Percentiles rank a stretch among this genome's conserved stretches.
Conservation (phyloP, 805 yeast genomes). For the Pachysolen tannophilus region DNA sequence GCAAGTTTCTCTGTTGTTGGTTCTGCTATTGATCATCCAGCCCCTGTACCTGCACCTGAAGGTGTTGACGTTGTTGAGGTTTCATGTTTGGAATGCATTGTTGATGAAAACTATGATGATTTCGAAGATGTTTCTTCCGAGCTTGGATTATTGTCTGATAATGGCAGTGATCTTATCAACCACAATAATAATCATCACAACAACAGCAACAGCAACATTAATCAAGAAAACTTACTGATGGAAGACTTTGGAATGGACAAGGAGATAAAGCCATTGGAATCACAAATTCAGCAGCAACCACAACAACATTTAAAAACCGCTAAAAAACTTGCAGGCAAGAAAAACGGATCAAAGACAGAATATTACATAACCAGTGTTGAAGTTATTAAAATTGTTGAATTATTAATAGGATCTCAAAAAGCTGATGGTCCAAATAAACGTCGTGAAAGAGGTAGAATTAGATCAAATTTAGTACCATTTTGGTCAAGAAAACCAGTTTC, state of each 20-base stretch:
- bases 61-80: conserved; percentile 50
- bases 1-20: conserved; percentile 47
- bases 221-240: too few species aligned
- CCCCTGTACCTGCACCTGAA: conserved; percentile 26
- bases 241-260: too few species aligned
- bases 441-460: conserved; percentile 56
- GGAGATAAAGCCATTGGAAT: conserved; percentile 14
- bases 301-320: not conserved
- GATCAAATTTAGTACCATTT: conserved; percentile 59
- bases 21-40: conserved; percentile 39
- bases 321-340: not conserved
- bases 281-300: not conserved
- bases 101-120: conserved; percentile 19
- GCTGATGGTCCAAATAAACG: conserved; percentile 44
- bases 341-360: conserved; percentile 14
- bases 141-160: conserved; percentile 12
- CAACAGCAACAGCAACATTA: too few species aligned
- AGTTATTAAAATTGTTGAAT: conserved; percentile 56
- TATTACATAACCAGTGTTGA: conserved; percentile 60
- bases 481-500: conserved; percentile 57
- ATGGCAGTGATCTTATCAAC: too few species aligned
- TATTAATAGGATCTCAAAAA: conserved; percentile 43
- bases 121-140: conserved; percentile 15
- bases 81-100: conserved; percentile 45
- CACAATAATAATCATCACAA: too few species aligned